Evolutionary conservation across 345 rosid species (phyloP), one percentile per base, ranked within the genome.

Genomic region (Anacardium occidentale): DNA sequence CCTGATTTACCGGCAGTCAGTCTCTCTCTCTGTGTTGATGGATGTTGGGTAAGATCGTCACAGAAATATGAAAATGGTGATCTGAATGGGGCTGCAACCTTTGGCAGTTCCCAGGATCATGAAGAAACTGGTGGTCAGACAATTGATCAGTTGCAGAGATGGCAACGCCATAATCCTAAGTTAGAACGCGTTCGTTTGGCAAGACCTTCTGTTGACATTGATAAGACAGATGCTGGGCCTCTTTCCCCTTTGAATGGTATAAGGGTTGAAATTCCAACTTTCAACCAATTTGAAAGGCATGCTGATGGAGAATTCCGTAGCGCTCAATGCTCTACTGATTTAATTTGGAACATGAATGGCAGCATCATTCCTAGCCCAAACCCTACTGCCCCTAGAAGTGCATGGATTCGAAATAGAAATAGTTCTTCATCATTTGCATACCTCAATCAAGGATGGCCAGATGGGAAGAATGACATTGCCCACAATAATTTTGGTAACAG

Each of bases 301-400:
- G 74, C 5, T 50, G 79, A 76, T 51, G 48, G 71, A 61, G 85
- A 78, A 67, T 72, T 24, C 3, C 79, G 74, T 59, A 66, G 75
- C 61, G 71, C 77, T 57, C 87, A 75, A 17, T 89, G 71, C 29
- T 75, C 91, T 78, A 70, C 78, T 72, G 89, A 83, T 73, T 73
- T 86, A 78, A 74, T 84, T 74, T 81, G 81, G 83, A 89, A 83
- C 74, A 83, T 78, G 85, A 87, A 83, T 72, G 88, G 90, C 74
- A 84, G 83, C 68, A 73, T 80, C 56, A 74, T 83, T 47, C 88
- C 91, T 11, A 88, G 92, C 75, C 89, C 91, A 68, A 94, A 94
- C 76, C 90, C 92, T 64, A 90, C 98, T 68, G 98, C 94, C 65
- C 97, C 88, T 51, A 87, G 95, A 85, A 92, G 98, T 70, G 79